Base-by-base conservation (phyloP, 176 grass and related monocot genomes). In the Pharus latifolius region DNA sequence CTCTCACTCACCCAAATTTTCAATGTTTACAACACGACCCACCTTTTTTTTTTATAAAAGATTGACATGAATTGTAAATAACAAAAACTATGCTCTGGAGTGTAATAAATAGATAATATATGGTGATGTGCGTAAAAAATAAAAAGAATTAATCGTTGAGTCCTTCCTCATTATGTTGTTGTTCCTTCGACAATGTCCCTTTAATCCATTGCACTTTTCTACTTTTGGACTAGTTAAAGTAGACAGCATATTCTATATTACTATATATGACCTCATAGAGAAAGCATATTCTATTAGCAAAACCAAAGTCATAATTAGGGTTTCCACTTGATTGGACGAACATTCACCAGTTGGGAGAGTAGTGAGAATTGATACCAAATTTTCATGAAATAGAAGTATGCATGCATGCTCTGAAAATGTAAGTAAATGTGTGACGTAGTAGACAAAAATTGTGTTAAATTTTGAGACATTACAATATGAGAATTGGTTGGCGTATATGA, bases 191-290 rank as follows among this genome's bases (percentile, higher is more conserved):
- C n/a, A n/a, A n/a, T n/a, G n/a, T n/a, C n/a, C n/a, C n/a, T n/a
- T n/a, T 17, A 61, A 70, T 70, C 43, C 50, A 40, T 43, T 16
- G 26, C 3, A 0, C 66, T 79, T 79, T 54, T 71, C 77, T 53
- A 52, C 67, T 70, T 79, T 52, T 61, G 65, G 53, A 45, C 32
- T 70, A 62, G 12, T 26, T 27, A 27, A n/a, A 34, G 34, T 71
- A 71, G 77, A 54, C 66, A 71, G 67, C 67, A 71, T 80, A 80
- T 80, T 70, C 77, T 63, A 14, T n/a, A n/a, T n/a, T n/a, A n/a
- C n/a, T n/a, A n/a, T n/a, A n/a, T n/a, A n/a, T 43, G 60, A 61
- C 45, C 46, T 25, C 77, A 53, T 54, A 80, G 53, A 53, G 46
- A 80, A 70, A 76, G 77, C 25, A 70, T 70, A 79, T 70, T 79